Percentiles rank a stretch among this genome's conserved stretches.
These are phyloP conservation scores for Colletotrichum zoysiae DNA, from an alignment of 2,329 filamentous ascomycete genomes.

Conservation along the genomic window DNA sequence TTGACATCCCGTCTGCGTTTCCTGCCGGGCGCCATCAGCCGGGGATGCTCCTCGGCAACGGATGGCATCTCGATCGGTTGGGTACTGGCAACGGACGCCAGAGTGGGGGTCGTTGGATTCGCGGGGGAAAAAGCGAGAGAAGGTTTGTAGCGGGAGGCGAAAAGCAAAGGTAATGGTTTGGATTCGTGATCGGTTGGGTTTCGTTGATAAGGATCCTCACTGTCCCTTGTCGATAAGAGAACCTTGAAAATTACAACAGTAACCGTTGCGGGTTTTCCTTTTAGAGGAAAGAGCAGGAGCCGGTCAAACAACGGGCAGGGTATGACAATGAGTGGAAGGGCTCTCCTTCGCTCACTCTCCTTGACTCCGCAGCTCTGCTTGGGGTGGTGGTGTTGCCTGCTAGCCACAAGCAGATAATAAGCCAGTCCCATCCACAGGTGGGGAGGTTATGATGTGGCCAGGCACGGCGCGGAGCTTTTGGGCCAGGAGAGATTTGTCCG, in stretches of 20 bases:
- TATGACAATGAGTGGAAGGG: slow-evolving; percentile 21
- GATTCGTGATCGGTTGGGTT: neutral
- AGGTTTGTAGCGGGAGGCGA: neutral
- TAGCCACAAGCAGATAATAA: slow-evolving; percentile 24
- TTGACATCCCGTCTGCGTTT: slow-evolving; percentile 42
- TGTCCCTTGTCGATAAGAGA: slow-evolving; percentile 1
- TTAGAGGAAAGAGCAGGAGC: neutral
- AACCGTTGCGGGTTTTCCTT: neutral
- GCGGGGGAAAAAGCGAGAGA: neutral
- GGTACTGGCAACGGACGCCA: neutral
- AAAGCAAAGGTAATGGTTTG: neutral
- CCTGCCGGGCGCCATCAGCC: slow-evolving; percentile 33
- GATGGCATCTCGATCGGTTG: slow-evolving; percentile 39
- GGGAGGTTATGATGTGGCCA: slow-evolving; percentile 13
- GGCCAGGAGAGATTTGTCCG: slow-evolving; percentile 20
- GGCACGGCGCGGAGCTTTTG: slow-evolving; percentile 34
- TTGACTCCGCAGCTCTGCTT: slow-evolving; percentile 33
- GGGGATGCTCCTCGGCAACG: slow-evolving; percentile 41
- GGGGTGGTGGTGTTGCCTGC: slow-evolving; percentile 14
- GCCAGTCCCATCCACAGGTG: slow-evolving; percentile 24
- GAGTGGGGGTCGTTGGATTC: neutral
- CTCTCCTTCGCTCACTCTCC: slow-evolving; percentile 15
- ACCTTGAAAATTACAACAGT: neutral
- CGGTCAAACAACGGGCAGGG: neutral
- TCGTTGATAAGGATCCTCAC: slow-evolving; percentile 17